phyloP scores from a whole-genome alignment of 2,329 filamentous ascomycete genomes.

The Colletotrichum salicis region DNA sequence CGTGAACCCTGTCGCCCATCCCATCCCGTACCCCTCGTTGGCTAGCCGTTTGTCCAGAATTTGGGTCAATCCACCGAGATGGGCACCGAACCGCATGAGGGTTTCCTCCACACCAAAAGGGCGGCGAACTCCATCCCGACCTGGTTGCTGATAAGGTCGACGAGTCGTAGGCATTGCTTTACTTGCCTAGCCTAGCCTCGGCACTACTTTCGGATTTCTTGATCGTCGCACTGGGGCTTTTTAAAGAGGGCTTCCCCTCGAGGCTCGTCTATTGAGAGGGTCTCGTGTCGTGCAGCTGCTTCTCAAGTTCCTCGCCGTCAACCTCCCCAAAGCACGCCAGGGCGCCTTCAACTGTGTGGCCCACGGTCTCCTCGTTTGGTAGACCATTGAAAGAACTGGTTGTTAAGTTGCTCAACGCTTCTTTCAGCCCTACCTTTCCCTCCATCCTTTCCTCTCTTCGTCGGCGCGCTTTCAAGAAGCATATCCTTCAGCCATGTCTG shows the following conservation, averaged over 20 bases:
- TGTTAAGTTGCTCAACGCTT: conserved; percentile 8
- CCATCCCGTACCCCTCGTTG: conserved; percentile 27
- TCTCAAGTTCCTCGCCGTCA: conserved; percentile 17
- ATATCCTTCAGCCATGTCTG: conserved; percentile 25
- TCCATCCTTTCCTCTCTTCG: neutral
- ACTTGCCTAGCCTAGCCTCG: conserved; percentile 28
- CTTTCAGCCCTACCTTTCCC: neutral
- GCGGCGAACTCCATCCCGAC: conserved; percentile 22
- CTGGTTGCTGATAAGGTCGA: conserved; percentile 37
- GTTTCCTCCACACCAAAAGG: conserved; percentile 29
- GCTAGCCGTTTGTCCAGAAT: conserved; percentile 20
- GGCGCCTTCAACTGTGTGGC: conserved; percentile 22
- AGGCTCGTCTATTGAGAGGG: neutral
- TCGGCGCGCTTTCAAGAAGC: conserved; percentile 6
- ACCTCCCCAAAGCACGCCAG: conserved; percentile 7
- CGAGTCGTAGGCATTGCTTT: conserved; percentile 14
- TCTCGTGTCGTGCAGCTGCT: conserved; percentile 17
- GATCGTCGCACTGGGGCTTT: conserved; percentile 29
- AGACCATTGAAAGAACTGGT: conserved; percentile 1
- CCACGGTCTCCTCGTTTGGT: conserved; percentile 5
- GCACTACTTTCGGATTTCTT: conserved; percentile 35
- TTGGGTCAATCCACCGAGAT: conserved; percentile 33
- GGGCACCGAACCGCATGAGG: conserved; percentile 29
- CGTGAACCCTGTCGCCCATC: conserved; percentile 24
- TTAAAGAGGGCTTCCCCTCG: conserved; percentile 33